phyloP scores from a whole-genome alignment of 306 rosid genomes.

The Cucurbita moschata region DNA sequence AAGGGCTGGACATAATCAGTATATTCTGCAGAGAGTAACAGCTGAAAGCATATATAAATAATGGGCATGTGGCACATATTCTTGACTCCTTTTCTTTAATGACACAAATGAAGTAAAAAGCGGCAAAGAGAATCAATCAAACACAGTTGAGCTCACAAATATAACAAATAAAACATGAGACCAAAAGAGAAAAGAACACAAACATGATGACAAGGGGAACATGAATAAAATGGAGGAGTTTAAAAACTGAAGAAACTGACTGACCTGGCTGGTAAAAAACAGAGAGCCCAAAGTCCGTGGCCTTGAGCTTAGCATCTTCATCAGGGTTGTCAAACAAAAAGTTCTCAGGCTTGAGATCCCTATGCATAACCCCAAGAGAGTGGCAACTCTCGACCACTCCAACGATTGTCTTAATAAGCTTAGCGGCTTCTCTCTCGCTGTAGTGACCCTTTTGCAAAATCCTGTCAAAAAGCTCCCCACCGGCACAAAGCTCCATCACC shows the following conservation, averaged over 20 bases:
- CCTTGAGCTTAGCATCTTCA: constrained; percentile 67
- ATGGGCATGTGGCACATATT: not conserved
- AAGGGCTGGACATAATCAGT: not conserved
- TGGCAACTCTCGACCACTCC: constrained; percentile 77
- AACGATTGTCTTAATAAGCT: constrained; percentile 60
- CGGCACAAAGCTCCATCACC: constrained; percentile 80
- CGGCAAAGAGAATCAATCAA: not conserved
- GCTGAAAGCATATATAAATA: not conserved
- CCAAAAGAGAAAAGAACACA: not conserved
- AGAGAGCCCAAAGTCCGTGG: constrained; percentile 82
- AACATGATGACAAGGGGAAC: not conserved
- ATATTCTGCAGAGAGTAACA: not conserved
- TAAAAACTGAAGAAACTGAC: not conserved
- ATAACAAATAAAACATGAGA: not conserved
- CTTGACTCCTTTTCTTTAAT: not conserved
- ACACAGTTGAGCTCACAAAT: not conserved
- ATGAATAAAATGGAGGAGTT: not conserved
- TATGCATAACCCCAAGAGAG: constrained; percentile 90
- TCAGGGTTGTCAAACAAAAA: constrained; percentile 60
- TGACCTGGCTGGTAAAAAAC: constrained; percentile 73
- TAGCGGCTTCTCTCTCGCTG: constrained; percentile 74
- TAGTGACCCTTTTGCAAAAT: constrained; percentile 75
- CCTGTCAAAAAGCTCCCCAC: constrained; percentile 84
- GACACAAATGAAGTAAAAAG: not conserved
- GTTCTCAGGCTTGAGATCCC: constrained; percentile 95